Percentiles rank a stretch among this genome's conserved stretches.
Evolutionary conservation across 345 rosid genomes (phyloP).

Genomic region (Hibiscus trionum): DNA sequence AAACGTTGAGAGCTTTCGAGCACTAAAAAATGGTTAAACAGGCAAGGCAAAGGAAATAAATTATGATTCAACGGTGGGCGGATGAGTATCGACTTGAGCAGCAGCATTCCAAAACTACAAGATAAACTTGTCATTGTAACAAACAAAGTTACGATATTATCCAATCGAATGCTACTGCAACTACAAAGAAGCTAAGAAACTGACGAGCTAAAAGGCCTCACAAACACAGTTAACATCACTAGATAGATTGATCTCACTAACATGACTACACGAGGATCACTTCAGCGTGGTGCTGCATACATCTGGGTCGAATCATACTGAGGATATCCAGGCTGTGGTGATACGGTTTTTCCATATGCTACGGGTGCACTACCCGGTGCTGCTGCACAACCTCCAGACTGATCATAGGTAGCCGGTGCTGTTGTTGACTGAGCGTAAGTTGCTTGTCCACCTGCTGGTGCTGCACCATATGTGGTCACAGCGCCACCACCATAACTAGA

Average conservation of each 20-base stretch:
- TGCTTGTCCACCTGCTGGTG: constrained; percentile 38
- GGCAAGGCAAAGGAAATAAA: too few species aligned
- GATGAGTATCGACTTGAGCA: too few species aligned
- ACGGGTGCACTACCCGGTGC: constrained; percentile 48
- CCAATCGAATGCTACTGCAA: neutral
- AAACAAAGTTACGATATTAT: too few species aligned
- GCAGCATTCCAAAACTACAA: too few species aligned
- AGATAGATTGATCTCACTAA: neutral
- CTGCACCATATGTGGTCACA: constrained; percentile 34
- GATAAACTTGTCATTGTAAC: too few species aligned
- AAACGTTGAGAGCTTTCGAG: too few species aligned
- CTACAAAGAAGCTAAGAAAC: neutral
- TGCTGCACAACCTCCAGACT: constrained; percentile 46
- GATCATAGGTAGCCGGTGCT: constrained; percentile 59
- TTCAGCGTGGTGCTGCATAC: constrained; percentile 31
- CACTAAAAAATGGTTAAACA: too few species aligned
- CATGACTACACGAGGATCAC: neutral
- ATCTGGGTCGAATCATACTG: constrained; percentile 30
- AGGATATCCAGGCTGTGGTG: constrained; percentile 41
- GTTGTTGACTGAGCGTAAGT: constrained; percentile 49
- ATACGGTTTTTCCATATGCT: constrained; percentile 32
- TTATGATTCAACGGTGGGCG: too few species aligned
- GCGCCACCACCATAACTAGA: constrained; percentile 43
- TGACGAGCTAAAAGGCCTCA: neutral
- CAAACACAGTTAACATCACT: neutral